A percentile compares a stretch with the other conserved stretches of the same genome.
Evolutionary conservation across 2,329 filamentous ascomycete genomes (phyloP).

Genomic region (Calonectria ilicicola): DNA sequence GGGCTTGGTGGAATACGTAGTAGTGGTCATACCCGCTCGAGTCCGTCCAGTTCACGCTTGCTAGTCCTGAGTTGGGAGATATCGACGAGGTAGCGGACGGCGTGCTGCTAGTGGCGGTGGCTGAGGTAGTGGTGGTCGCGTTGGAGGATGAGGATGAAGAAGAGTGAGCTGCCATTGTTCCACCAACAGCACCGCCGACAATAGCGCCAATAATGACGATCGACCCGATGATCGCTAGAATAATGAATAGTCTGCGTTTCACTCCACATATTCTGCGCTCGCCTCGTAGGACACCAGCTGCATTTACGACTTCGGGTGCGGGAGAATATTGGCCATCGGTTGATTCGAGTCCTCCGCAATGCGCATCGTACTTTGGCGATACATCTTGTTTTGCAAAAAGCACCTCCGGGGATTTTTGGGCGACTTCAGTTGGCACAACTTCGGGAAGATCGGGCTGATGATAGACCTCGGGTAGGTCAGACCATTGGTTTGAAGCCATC

Average conservation of each 20-base stretch:
- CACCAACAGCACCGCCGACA: slow-evolving; percentile 13
- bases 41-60: slow-evolving; percentile 18
- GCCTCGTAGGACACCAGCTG: background rate
- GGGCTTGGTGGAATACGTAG: slow-evolving; percentile 12
- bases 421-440: background rate
- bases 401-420: background rate
- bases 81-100: background rate
- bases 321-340: background rate
- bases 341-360: background rate
- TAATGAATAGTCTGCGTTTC: slow-evolving; percentile 1
- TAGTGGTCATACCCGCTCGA: slow-evolving; percentile 2
- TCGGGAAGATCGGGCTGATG: background rate
- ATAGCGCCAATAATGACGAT: slow-evolving; percentile 9
- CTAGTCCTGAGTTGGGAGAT: background rate
- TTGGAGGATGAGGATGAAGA: background rate
- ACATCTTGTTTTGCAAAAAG: background rate
- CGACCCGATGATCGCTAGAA: background rate
- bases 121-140: background rate
- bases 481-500: background rate
- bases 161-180: background rate
- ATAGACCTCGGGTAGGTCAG: background rate
- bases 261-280: slow-evolving; percentile 14
- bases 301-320: too few relatives aligned
- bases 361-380: background rate
- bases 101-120: background rate